Evolutionary conservation across 371 early-diverging fungal species (phyloP), one percentile per base, ranked within the genome.

Genomic region (Mucor mucedo): DNA sequence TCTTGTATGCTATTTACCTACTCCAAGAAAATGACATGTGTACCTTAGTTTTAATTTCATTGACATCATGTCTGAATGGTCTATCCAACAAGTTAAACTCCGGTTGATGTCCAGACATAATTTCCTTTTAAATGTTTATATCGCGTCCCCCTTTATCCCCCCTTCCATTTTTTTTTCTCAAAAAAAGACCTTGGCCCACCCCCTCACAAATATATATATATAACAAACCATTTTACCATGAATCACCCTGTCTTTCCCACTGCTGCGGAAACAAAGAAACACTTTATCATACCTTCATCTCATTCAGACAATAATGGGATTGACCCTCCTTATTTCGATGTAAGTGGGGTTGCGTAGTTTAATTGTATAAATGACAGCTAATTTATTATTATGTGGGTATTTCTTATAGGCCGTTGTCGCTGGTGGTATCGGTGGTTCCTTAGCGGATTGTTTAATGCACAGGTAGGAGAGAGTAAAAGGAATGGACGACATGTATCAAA

Each of bases 391-490:
- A n/a, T n/a, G n/a, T n/a, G n/a, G n/a, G n/a, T n/a, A n/a, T 53
- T 45, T 42, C 33, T 13, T 40, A 62, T 60, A 91, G 89, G 80
- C 85, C 41, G 77, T 86, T 57, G 62, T 89, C 57, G 87, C 86
- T 27, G 92, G 92, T 54, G 90, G 87, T 8, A 57, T 91, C 38
- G 92, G 86, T 60, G 92, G 90, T 42, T 77, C 87, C 2, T 68
- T 86, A 7, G 92, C 88, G 50, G 92, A 91, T 77, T 83, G 85
- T 58, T 52, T 84, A 32, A 89, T 91, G 89, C 92, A 91, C 66
- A 85, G 88, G 87, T 88, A 56, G 30, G 5, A 48, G 13, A 14
- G 13, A 32, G 32, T 9, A 52, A 9, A 11, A 28, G 48, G 48
- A 48, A 16, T 16, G n/a, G n/a, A n/a, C n/a, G n/a, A n/a, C n/a